Evolutionary conservation across 768 basidiomycete genomes (phyloP), one percentile per base, ranked within the genome.

Genomic region (Rickenella mellea): DNA sequence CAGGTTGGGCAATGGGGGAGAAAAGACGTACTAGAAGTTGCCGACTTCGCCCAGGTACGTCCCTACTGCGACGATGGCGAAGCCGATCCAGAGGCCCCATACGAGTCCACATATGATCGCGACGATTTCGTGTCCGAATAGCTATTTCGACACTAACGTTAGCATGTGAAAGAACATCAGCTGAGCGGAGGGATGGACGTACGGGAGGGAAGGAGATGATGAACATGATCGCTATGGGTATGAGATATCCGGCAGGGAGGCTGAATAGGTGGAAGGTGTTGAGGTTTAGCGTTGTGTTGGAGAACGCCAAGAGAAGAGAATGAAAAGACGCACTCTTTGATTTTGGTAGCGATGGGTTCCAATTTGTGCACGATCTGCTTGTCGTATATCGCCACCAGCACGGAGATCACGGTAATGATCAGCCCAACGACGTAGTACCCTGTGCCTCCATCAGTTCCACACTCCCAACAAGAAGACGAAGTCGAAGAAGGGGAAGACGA

Each of bases 101-200:
- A 94, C 86, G 26, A 94, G 59, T 14, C 92, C 92, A 52, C 88
- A 90, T 6, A 94, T 67, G 27, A 93, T 73, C 19, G 87, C 86
- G 29, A 94, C 69, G 43, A 94, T 85, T 69, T 94, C 92, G 48
- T 94, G 91, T 5, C 92, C 92, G 53, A 92, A 92, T 14, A 94
- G 74, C 74, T 86, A 37, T n/a, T 51, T 2, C 48, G 4, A 43
- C 33, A 51, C 36, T 32, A 9, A 12, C 15, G 28, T 7, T 8
- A 20, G n/a, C 27, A 25, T 39, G 39, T 5, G 39, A 15, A 9
- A 11, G 10, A n/a, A 17, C n/a, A 8, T 19, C 20, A 11, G 15
- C 6, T 27, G 21, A n/a, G 27, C 5, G 44, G 30, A 11, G 24
- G 25, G 27, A 42, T 20, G 24, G 27, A 60, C 69, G 41, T 50